Evolutionary conservation across 2,329 filamentous ascomycete species (phyloP).

Genomic region (Monosporascus sp.): DNA sequence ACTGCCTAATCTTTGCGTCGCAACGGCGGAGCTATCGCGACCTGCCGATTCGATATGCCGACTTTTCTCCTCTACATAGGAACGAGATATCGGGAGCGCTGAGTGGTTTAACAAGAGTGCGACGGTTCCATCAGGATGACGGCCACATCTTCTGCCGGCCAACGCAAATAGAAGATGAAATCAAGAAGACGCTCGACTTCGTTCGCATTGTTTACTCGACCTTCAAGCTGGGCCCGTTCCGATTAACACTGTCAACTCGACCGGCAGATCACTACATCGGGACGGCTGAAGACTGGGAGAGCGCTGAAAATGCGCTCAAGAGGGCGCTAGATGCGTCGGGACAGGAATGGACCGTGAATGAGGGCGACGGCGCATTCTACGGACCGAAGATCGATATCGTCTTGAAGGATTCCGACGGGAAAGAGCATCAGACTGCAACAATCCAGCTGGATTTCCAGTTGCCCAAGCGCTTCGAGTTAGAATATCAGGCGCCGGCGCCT

Average conservation of each 20-base stretch:
- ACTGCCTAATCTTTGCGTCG: constrained; percentile 82
- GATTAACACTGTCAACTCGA: constrained; percentile 72
- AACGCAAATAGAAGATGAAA: constrained; percentile 57
- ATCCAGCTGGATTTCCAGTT: constrained; percentile 89
- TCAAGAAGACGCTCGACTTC: constrained; percentile 26
- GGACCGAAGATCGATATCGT: constrained; percentile 90
- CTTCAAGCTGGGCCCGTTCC: constrained; percentile 69
- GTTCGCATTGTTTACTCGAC: constrained; percentile 47
- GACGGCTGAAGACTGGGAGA: constrained; percentile 57
- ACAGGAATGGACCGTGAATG: constrained; percentile 66
- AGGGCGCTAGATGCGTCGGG: constrained; percentile 58
- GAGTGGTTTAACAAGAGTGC: constrained; percentile 83
- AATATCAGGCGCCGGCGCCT: constrained; percentile 66
- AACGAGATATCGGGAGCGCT: constrained; percentile 94
- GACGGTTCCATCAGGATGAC: constrained; percentile 94
- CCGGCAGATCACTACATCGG: constrained; percentile 75
- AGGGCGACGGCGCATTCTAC: constrained; percentile 84
- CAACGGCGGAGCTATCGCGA: constrained; percentile 83
- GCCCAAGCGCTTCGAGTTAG: constrained; percentile 72
- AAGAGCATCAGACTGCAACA: constrained; percentile 83
- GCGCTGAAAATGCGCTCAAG: constrained; percentile 62
- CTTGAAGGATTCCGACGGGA: constrained; percentile 71
- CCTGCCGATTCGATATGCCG: constrained; percentile 84
- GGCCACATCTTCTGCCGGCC: constrained; percentile 87
- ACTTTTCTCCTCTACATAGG: constrained; percentile 91